Conservation (phyloP, 1,284 basidiomycete species). For the Boletus putidus region DNA sequence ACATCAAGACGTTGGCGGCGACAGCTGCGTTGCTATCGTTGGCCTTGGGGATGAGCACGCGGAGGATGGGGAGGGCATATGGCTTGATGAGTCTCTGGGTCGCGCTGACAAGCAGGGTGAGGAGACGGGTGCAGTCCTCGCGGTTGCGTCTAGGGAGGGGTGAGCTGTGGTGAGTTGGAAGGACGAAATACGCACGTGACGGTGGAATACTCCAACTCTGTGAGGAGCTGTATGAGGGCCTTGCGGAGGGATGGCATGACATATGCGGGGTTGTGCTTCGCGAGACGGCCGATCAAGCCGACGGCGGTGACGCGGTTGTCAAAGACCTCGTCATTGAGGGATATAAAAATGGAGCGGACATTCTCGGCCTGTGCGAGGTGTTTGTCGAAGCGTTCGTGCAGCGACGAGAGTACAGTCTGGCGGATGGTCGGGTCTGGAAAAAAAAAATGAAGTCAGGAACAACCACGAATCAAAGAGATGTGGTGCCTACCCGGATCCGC, state of each 20-base stretch:
- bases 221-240: constrained; percentile 93
- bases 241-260: constrained; percentile 98
- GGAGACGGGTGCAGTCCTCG: constrained; percentile 88
- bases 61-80: constrained; percentile 95
- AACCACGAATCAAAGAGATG: background rate
- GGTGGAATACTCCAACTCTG: constrained; percentile 96
- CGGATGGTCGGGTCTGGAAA: constrained; percentile 75
- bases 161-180: background rate
- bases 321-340: constrained; percentile 96
- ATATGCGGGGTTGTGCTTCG: constrained; percentile 96
- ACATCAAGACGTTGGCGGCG: constrained; percentile 91
- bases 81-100: constrained; percentile 95
- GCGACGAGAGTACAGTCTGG: constrained; percentile 82
- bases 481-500: constrained; percentile 85
- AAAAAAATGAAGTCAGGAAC: constrained; percentile 4
- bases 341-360: constrained; percentile 95
- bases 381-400: constrained; percentile 96
- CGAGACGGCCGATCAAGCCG: constrained; percentile 88
- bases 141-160: constrained; percentile 62
- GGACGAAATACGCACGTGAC: constrained; percentile 59
- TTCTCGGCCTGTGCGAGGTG: constrained; percentile 99
- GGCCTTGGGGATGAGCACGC: constrained; percentile 87
- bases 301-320: constrained; percentile 92
- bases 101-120: constrained; percentile 86
- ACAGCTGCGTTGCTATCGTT: constrained; percentile 85